A percentile compares a stretch with the other conserved stretches of the same genome.
Conservation (phyloP, 2,329 filamentous ascomycete species). For the Penicillium olsonii region DNA sequence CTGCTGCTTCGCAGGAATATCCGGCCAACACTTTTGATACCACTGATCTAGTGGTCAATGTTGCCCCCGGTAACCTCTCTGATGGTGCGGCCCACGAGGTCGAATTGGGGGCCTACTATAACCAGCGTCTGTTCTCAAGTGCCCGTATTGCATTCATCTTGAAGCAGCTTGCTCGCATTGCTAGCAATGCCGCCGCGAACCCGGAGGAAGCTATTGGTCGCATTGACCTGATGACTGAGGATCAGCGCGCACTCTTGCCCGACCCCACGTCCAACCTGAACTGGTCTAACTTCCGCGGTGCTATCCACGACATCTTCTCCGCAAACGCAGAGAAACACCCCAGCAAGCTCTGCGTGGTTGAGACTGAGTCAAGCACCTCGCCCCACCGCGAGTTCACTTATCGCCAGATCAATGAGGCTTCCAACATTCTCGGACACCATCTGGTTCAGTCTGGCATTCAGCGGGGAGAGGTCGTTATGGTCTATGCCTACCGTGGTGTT, state of each 20-base stretch:
- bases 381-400: conserved; percentile 75
- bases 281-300: conserved; percentile 49
- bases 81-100: conserved; percentile 24
- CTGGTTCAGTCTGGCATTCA: conserved; percentile 71
- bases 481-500: conserved; percentile 81
- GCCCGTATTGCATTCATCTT: conserved; percentile 46
- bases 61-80: conserved; percentile 30
- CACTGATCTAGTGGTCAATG: conserved; percentile 44
- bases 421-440: conserved; percentile 78
- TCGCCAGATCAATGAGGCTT: conserved; percentile 79
- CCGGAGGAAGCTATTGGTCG: conserved; percentile 44
- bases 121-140: conserved; percentile 50
- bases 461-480: conserved; percentile 88
- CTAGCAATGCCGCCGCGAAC: conserved; percentile 42
- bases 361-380: conserved; percentile 56
- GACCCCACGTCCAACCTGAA: conserved; percentile 47
- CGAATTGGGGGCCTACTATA: conserved; percentile 45
- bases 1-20: conserved; percentile 43
- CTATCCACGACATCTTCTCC: conserved; percentile 47
- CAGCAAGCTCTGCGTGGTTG: conserved; percentile 67
- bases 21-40: conserved; percentile 47
- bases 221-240: conserved; percentile 45
- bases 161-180: conserved; percentile 44
- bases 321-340: conserved; percentile 65
- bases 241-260: conserved; percentile 38